phyloP scores from a whole-genome alignment of 805 yeast species.

The Zygosaccharomyces pseudorouxii region DNA sequence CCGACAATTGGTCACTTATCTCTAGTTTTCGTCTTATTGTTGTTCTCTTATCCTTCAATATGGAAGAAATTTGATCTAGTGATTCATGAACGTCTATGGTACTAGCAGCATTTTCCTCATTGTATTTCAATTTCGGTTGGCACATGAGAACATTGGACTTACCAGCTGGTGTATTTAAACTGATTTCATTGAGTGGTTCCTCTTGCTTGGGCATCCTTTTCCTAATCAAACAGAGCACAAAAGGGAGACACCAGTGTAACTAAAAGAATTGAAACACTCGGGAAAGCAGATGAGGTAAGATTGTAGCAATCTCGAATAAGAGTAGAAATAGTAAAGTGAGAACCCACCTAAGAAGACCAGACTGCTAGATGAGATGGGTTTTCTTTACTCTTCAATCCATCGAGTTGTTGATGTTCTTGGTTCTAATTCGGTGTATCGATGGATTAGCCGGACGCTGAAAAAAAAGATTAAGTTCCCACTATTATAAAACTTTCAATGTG shows the following conservation, averaged over 20 bases:
- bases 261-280: background rate
- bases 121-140: background rate
- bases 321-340: background rate
- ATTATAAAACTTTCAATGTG: background rate
- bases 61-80: conserved; percentile 7
- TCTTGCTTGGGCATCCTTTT: conserved; percentile 20
- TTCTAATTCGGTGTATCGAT: background rate
- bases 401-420: background rate
- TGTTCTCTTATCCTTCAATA: conserved; percentile 6
- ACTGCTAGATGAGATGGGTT: background rate
- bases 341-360: background rate
- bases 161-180: conserved; percentile 21
- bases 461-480: background rate
- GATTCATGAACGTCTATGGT: conserved; percentile 7
- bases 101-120: conserved; percentile 3
- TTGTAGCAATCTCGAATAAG: background rate
- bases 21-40: conserved; percentile 1
- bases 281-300: background rate
- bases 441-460: background rate
- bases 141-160: conserved; percentile 4
- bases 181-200: conserved; percentile 27
- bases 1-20: conserved; percentile 5
- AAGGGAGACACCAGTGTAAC: background rate
- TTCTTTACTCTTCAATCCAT: background rate
- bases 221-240: background rate